Evolutionary conservation across 179 eudicot species (phyloP), one percentile per base, ranked within the genome.

Genomic region (Gypsophila paniculata): DNA sequence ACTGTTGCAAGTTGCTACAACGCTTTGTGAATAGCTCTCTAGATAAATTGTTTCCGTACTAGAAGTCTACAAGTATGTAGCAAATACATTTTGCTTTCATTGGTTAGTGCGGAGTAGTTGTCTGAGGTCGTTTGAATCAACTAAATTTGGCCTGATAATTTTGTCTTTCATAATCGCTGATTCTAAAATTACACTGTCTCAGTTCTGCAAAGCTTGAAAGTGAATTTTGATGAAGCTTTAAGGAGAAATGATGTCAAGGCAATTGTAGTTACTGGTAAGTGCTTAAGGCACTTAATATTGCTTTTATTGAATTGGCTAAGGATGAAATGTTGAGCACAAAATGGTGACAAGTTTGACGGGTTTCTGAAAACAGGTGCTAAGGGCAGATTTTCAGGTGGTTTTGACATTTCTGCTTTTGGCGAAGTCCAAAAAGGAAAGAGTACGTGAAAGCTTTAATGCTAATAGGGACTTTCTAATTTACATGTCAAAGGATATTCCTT

Each of bases 311-410:
- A 73, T 63, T 8, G 22, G 21, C 53, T 44, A 70, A 59, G 10
- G 61, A 26, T 77, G 26, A 62, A 53, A 38, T 10, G 48, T 54
- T 23, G 9, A 66, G 25, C 21, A 18, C 26, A 65, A 22, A 42
- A 8, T 5, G 54, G 19, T 71, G 19, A 65, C 55, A 12, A 10
- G 2, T 65, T 59, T 57, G 66, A 22, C 2, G 21, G 48, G 0
- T 78, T 76, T 32, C 49, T 78, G 69, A 62, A 69, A 76, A 55
- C 87, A 93, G 98, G 98, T 82, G 86, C 85, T 53, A 84, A 88
- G 63, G 97, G 98, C 42, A 91, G 88, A 51, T 93, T 93, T 78
- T 93, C 97, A 58, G 97, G 96, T 55, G 97, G 98, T 66, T 93
- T 93, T 78, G 97, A 93, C 77, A 93, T 91, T 54, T 72, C 87